These are phyloP conservation scores for Inga leiocalycina DNA, from an alignment of 306 rosid species.

Conservation along the genomic window DNA sequence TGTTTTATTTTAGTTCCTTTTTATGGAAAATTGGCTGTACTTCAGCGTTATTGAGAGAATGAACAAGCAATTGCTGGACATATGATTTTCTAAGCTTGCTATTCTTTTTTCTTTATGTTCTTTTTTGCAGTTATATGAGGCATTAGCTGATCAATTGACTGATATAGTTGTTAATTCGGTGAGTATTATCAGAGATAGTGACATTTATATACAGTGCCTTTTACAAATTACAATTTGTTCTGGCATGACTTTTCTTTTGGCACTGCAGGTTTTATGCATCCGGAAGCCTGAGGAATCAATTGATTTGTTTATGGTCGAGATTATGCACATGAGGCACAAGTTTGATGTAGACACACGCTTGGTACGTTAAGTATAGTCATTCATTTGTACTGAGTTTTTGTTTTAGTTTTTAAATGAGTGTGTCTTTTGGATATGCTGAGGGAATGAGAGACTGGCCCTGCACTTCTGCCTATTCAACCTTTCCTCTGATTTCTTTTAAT, in stretches of 20 bases:
- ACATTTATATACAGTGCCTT: slow-evolving; percentile 21
- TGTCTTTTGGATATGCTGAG: not conserved
- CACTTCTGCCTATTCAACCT: not conserved
- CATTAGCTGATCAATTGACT: slow-evolving; percentile 90
- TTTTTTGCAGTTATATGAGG: slow-evolving; percentile 74
- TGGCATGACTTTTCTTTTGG: slow-evolving; percentile 26
- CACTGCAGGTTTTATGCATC: slow-evolving; percentile 73
- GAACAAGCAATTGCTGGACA: not conserved
- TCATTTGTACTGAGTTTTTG: slow-evolving; percentile 6
- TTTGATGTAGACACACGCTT: slow-evolving; percentile 92
- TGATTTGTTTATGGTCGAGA: slow-evolving; percentile 97
- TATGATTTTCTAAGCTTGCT: not conserved
- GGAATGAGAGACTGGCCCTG: not conserved
- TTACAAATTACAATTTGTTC: slow-evolving; percentile 25
- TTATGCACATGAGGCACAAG: slow-evolving; percentile 98
- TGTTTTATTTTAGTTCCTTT: slow-evolving; percentile 6
- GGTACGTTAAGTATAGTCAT: slow-evolving; percentile 57
- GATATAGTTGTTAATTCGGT: slow-evolving; percentile 84
- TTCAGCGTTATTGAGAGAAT: not conserved
- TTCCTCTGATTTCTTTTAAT: not conserved
- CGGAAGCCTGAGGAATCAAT: slow-evolving; percentile 86
- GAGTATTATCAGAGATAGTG: slow-evolving; percentile 41
- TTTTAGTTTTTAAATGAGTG: not conserved
- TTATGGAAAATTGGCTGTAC: slow-evolving; percentile 3
- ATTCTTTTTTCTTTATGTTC: slow-evolving; percentile 9